phyloP scores from a whole-genome alignment of 768 basidiomycete genomes.

The Macrolepiota fuliginosa region DNA sequence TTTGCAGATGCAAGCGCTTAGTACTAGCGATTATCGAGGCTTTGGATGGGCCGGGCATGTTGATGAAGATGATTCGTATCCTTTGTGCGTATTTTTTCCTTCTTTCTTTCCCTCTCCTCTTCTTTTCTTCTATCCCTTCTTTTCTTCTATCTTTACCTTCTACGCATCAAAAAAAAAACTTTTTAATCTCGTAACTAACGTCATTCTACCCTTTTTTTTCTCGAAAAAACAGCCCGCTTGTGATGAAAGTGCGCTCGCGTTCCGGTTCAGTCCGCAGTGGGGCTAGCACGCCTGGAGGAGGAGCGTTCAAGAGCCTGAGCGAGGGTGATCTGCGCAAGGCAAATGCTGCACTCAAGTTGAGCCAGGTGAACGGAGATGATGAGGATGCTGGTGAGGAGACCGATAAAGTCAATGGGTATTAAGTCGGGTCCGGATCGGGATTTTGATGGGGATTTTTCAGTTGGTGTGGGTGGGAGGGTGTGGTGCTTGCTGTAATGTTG shows the following conservation, averaged over 20 bases:
- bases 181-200: background rate
- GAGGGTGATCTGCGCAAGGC: slow-evolving; percentile 87
- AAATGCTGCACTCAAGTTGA: slow-evolving; percentile 71
- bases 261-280: slow-evolving; percentile 70
- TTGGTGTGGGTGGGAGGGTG: too few relatives aligned
- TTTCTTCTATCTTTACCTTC: background rate
- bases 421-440: too few relatives aligned
- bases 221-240: slow-evolving; percentile 47
- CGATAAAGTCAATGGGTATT: background rate
- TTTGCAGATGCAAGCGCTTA: slow-evolving; percentile 82
- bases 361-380: slow-evolving; percentile 37
- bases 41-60: slow-evolving; percentile 62
- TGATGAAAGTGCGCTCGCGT: slow-evolving; percentile 60
- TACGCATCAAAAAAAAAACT: background rate
- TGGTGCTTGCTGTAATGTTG: too few relatives aligned
- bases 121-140: too few relatives aligned
- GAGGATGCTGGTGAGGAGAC: background rate
- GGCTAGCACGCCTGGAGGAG: slow-evolving; percentile 85
- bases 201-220: slow-evolving; percentile 61
- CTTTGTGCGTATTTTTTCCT: slow-evolving; percentile 57
- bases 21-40: slow-evolving; percentile 84
- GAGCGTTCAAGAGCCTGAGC: slow-evolving; percentile 72
- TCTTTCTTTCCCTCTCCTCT: too few relatives aligned
- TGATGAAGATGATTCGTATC: slow-evolving; percentile 90
- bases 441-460: too few relatives aligned